Conservation (phyloP, 2,329 filamentous ascomycete genomes). For the Sporothrix globosa region DNA sequence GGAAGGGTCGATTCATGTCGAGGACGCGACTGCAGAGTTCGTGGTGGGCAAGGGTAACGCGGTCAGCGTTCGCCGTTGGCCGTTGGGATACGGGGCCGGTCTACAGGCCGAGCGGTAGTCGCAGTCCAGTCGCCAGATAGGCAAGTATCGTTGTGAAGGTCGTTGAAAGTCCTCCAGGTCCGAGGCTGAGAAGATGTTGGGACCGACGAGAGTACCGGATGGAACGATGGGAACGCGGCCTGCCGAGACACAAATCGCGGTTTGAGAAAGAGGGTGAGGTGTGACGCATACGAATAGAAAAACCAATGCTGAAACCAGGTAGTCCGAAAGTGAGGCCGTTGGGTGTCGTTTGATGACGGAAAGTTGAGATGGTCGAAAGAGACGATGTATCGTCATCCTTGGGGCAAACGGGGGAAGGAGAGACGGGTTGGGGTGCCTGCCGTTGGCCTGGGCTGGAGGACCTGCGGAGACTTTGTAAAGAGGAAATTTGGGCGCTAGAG, state of each 20-base stretch:
- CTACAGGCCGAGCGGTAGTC: too few species aligned
- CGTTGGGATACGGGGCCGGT: too few species aligned
- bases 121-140: too few species aligned
- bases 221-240: constrained; percentile 3
- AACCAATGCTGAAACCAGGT: neutral
- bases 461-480: constrained; percentile 7
- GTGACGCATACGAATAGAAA: neutral
- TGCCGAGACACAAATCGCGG: neutral
- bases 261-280: neutral
- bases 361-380: constrained; percentile 7
- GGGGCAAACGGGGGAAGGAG: constrained; percentile 23
- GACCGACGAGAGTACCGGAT: neutral
- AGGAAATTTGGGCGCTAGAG: constrained; percentile 13
- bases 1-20: constrained; percentile 10
- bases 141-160: neutral
- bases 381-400: constrained; percentile 23
- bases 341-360: neutral
- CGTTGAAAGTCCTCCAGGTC: neutral
- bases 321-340: neutral
- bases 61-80: neutral
- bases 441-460: constrained; percentile 7
- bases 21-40: neutral
- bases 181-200: neutral
- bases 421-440: constrained; percentile 15
- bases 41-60: neutral